Conservation (phyloP, 441 rosid species). For the Mallotus repandus region DNA sequence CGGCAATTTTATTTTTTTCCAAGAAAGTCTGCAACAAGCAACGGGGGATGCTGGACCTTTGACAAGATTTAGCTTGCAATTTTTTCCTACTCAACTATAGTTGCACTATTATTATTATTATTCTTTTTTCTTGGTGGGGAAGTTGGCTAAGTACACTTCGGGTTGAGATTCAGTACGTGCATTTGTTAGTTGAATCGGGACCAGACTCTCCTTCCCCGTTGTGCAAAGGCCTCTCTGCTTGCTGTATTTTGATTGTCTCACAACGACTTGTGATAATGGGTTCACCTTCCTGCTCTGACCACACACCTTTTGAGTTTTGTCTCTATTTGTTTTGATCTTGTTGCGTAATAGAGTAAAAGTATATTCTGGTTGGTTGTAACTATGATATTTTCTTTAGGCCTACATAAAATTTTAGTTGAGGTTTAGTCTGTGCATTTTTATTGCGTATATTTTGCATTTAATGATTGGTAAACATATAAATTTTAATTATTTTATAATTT, state of each 20-base stretch:
- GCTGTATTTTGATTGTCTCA: neutral
- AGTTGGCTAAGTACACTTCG: slow-evolving; percentile 11
- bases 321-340: neutral
- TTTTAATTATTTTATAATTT: no score
- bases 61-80: slow-evolving; percentile 19
- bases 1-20: slow-evolving; percentile 16
- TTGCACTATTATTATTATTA: neutral
- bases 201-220: neutral
- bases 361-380: neutral
- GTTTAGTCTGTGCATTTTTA: no score
- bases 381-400: neutral
- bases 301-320: neutral
- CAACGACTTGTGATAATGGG: slow-evolving; percentile 3
- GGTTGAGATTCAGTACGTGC: neutral
- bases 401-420: no score
- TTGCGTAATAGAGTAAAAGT: slow-evolving; percentile 3
- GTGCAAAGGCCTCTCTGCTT: neutral
- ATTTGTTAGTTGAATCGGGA: slow-evolving; percentile 14
- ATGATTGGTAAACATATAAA: no score
- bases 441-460: no score
- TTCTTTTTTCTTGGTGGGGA: slow-evolving; percentile 8
- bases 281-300: neutral
- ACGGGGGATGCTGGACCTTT: neutral
- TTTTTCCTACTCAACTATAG: slow-evolving; percentile 12
- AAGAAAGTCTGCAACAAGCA: neutral